phyloP scores from a whole-genome alignment of 495 filamentous ascomycete genomes.

The Penicillium desertorum region DNA sequence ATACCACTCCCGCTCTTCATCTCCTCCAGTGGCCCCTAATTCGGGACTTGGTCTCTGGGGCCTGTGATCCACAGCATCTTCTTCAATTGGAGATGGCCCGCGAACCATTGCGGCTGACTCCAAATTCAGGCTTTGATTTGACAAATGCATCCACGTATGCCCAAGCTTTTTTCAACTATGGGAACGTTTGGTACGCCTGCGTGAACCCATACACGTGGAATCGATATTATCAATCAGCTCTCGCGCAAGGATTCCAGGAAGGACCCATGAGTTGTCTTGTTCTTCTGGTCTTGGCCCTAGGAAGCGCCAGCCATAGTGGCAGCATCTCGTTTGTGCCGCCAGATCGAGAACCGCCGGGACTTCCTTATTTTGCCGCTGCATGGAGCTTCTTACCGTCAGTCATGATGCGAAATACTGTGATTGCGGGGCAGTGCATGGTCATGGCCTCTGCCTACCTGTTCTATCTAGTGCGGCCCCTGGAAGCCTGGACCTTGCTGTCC shows the following conservation, averaged over 20 bases:
- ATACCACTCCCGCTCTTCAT: constrained; percentile 76
- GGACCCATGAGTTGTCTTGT: constrained; percentile 81
- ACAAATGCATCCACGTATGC: constrained; percentile 73
- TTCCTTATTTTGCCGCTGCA: constrained; percentile 75
- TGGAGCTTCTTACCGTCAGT: constrained; percentile 74
- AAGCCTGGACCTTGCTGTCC: constrained; percentile 78
- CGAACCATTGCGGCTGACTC: constrained; percentile 61
- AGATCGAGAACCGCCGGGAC: constrained; percentile 71
- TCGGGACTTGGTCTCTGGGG: constrained; percentile 68
- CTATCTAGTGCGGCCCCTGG: constrained; percentile 75
- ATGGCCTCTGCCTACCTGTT: constrained; percentile 78
- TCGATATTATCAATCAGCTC: constrained; percentile 69
- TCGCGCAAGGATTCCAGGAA: constrained; percentile 69
- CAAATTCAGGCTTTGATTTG: constrained; percentile 65
- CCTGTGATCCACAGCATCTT: constrained; percentile 75
- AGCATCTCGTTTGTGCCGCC: constrained; percentile 71
- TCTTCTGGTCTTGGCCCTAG: constrained; percentile 74
- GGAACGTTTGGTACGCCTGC: constrained; percentile 83
- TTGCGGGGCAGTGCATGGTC: constrained; percentile 75
- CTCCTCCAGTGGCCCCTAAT: constrained; percentile 80
- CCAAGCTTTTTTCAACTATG: constrained; percentile 72
- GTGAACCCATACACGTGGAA: constrained; percentile 81
- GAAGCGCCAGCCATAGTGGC: constrained; percentile 65
- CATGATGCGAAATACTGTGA: constrained; percentile 74
- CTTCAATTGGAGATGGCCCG: constrained; percentile 80